phyloP scores from a whole-genome alignment of 495 filamentous ascomycete species.

The Penicillium soppii region DNA sequence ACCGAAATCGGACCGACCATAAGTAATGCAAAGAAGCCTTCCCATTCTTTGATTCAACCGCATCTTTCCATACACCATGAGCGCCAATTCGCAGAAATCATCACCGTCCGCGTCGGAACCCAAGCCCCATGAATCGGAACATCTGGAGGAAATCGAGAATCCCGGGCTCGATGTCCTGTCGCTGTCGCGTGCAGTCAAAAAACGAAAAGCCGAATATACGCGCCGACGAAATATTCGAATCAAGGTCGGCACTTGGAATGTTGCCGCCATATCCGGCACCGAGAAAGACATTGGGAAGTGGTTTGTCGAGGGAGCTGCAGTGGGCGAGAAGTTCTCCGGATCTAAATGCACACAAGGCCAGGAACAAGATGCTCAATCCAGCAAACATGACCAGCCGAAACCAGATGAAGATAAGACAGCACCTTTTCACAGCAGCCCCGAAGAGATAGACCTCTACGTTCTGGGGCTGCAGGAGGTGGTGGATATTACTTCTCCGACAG shows the following conservation, averaged over 20 bases:
- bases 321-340: conserved; percentile 58
- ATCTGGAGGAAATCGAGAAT: conserved; percentile 20
- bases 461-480: conserved; percentile 91
- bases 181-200: conserved; percentile 62
- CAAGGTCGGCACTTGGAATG: conserved; percentile 94
- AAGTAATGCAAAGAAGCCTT: conserved; percentile 1
- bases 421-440: conserved; percentile 24
- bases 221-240: conserved; percentile 67
- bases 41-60: not conserved
- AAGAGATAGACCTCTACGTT: conserved; percentile 83
- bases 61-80: conserved; percentile 12
- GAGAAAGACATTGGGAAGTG: conserved; percentile 83
- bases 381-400: not conserved
- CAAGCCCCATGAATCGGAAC: conserved; percentile 19
- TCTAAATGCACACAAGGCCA: conserved; percentile 39
- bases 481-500: conserved; percentile 69
- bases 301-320: conserved; percentile 76
- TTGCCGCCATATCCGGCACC: conserved; percentile 75
- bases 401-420: conserved; percentile 2
- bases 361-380: conserved; percentile 11
- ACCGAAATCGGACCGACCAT: not conserved
- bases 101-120: conserved; percentile 13
- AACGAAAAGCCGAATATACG: conserved; percentile 75
- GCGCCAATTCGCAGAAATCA: conserved; percentile 3
- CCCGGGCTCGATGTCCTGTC: conserved; percentile 36